Evolutionary conservation across 352 stramenopile species (phyloP).

Genomic region (Phytophthora pisi): DNA sequence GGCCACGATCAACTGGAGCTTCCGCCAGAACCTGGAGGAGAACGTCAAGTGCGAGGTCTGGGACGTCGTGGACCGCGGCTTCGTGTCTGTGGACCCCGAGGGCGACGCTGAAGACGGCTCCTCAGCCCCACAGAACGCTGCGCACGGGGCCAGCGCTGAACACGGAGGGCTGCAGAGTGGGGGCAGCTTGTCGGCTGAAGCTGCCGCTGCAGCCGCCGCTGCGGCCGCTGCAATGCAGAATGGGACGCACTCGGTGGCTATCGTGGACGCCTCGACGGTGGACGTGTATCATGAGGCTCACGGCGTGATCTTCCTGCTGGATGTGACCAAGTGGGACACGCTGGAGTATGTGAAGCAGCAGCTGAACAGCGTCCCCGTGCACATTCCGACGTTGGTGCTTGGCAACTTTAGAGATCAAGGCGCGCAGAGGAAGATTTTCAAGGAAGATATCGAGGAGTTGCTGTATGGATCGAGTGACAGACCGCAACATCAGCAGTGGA

Average conservation of each 20-base stretch:
- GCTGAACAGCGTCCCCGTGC: constrained; percentile 68
- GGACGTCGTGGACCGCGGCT: constrained; percentile 90
- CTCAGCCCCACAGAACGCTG: neutral
- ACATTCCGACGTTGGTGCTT: constrained; percentile 83
- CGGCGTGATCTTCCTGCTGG: constrained; percentile 88
- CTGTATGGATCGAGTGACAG: constrained; percentile 56
- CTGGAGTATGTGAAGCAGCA: constrained; percentile 85
- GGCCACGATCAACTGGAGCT: constrained; percentile 89
- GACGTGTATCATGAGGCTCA: constrained; percentile 92
- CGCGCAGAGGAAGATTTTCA: constrained; percentile 80
- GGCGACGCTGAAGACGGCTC: constrained; percentile 2
- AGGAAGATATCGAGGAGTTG: constrained; percentile 82
- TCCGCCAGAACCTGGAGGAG: constrained; percentile 69
- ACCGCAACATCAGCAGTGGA: constrained; percentile 42
- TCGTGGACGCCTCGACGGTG: constrained; percentile 84
- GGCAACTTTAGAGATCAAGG: constrained; percentile 83
- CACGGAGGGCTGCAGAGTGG: constrained; percentile 30
- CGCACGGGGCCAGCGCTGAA: neutral
- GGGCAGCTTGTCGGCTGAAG: constrained; percentile 25
- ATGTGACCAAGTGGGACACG: constrained; percentile 81
- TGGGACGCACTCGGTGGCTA: constrained; percentile 63
- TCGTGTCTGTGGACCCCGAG: constrained; percentile 31
- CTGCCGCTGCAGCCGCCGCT: constrained; percentile 26
- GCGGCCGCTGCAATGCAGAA: constrained; percentile 26
- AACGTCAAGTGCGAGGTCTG: constrained; percentile 92